phyloP scores from a whole-genome alignment of 345 rosid species.

The Psidium friedrichsthalianum region DNA sequence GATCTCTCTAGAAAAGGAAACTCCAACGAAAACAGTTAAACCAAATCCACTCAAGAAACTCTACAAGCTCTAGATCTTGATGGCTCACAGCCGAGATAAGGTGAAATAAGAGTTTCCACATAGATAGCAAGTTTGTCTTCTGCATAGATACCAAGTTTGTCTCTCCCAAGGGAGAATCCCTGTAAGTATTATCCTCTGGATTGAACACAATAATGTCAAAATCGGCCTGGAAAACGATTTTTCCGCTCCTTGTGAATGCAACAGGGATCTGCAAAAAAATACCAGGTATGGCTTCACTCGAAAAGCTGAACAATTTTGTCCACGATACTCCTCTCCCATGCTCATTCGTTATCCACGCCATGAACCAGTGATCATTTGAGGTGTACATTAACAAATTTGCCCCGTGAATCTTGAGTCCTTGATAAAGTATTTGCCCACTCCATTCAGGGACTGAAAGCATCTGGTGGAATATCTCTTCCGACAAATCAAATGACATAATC shows the following conservation, averaged over 20 bases:
- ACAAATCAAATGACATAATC: not conserved
- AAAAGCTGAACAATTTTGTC: not conserved
- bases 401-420: not conserved
- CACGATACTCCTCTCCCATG: not conserved
- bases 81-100: not conserved
- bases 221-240: not conserved
- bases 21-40: not conserved
- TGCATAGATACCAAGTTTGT: not conserved
- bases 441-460: not conserved
- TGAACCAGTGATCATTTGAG: not conserved
- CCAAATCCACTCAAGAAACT: not conserved
- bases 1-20: not conserved
- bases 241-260: not conserved
- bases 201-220: not conserved
- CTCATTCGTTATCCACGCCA: not conserved
- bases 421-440: not conserved
- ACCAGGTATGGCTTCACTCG: not conserved
- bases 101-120: not conserved
- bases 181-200: not conserved
- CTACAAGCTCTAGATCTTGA: not conserved
- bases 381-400: not conserved
- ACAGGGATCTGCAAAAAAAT: not conserved
- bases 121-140: not conserved
- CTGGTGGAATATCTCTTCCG: not conserved
- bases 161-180: not conserved